A percentile compares a stretch with the other conserved stretches of the same genome.
Evolutionary conservation across 345 rosid species (phyloP).

Genomic region (Aquilaria sinensis): DNA sequence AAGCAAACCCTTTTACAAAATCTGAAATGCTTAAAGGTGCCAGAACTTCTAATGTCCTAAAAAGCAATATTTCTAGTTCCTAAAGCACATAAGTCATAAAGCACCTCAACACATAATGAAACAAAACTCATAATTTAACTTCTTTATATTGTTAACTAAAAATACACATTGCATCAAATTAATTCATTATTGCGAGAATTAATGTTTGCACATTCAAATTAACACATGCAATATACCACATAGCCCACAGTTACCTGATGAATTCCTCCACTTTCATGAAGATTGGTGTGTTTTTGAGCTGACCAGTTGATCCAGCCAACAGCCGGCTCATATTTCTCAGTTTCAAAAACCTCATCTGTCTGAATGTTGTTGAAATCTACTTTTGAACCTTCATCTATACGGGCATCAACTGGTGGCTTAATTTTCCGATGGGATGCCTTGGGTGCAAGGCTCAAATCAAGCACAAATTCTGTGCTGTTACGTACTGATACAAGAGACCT

Average conservation of each 20-base stretch:
- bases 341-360: conserved; percentile 45
- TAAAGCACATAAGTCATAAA: too few species aligned
- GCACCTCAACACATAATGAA: too few species aligned
- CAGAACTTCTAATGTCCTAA: too few species aligned
- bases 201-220: too few species aligned
- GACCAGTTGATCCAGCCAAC: conserved; percentile 47
- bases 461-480: conserved; percentile 56
- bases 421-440: conserved; percentile 27
- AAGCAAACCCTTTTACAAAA: too few species aligned
- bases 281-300: conserved; percentile 15
- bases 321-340: conserved; percentile 34
- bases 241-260: conserved; percentile 20
- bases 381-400: conserved; percentile 22
- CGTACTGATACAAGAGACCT: conserved; percentile 81
- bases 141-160: too few species aligned
- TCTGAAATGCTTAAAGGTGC: too few species aligned
- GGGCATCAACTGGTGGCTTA: conserved; percentile 21
- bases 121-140: too few species aligned
- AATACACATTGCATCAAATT: too few species aligned
- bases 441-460: conserved; percentile 64
- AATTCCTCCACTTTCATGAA: conserved; percentile 14
- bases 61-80: too few species aligned
- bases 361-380: conserved; percentile 23
- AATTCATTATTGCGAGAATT: too few species aligned
- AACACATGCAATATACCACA: too few species aligned